Base-by-base conservation (phyloP, 345 rosid species). In the Heritiera littoralis region DNA sequence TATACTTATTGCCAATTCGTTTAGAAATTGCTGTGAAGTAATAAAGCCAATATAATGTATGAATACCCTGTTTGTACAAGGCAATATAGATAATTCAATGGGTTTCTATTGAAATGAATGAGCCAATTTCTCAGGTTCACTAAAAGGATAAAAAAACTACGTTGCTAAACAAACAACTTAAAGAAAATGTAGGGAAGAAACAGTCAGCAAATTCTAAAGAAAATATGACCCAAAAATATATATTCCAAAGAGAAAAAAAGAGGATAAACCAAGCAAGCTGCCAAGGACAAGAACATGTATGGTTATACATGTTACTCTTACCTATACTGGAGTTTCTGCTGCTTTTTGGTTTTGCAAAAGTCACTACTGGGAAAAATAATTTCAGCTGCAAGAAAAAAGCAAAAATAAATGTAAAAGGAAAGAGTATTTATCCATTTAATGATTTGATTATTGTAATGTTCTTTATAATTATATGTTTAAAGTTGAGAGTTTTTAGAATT, bases 291-390 rank as follows among this genome's bases (percentile, higher is more conserved):
- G 51, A 35, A 58, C 13, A 67, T 4, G n/a, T 54, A 40, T 15
- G 48, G 15, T 9, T 17, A 23, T 67, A 69, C 54, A 45, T 38
- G 78, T 35, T 18, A 61, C 46, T 64, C 81, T 85, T 86, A 94
- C 98, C 99, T 88, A 96, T 96, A 85, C 98, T 96, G 46, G 99
- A 96, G 89, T 96, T 96, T 52, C 98, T 97, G 88, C 99, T 96
- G 86, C 98, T 94, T 87, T 92, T 94, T 32, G 99, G 98, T 89
- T 96, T 96, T 9, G 98, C 97, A 81, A 96, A 96, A 76, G 98
- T 94, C 76, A 96, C 98, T 5, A 85, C 84, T 35, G 99, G 98
- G 85, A 94, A 96, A 82, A 91, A 91, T 85, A 96, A 79, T 86
- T 94, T 94, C 75, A 92, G 88, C 98, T 96, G 91, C 89, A 88